These are phyloP conservation scores for Clarireedia hainanense DNA, from an alignment of 2,329 filamentous ascomycete genomes.

Conservation along the genomic window DNA sequence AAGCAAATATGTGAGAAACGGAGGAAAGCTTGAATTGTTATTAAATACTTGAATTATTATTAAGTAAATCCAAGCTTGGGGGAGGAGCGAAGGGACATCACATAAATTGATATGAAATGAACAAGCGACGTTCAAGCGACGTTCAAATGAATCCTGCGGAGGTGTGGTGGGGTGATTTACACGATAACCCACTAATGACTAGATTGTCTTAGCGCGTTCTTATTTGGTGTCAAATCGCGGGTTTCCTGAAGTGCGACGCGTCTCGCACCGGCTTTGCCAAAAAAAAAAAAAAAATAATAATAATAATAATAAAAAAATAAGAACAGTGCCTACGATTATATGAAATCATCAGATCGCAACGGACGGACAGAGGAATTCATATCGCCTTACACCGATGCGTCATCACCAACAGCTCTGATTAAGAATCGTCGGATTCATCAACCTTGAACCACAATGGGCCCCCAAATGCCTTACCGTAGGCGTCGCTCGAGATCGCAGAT, in stretches of 20 bases:
- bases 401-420: too few species aligned
- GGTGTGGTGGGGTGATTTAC: background rate
- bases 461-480: slow-evolving; percentile 5
- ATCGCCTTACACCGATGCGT: too few species aligned
- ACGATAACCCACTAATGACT: background rate
- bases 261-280: background rate
- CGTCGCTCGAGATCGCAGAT: slow-evolving; percentile 18
- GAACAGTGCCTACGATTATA: background rate
- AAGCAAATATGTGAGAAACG: too few species aligned
- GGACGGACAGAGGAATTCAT: too few species aligned
- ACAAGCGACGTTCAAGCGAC: too few species aligned
- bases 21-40: too few species aligned
- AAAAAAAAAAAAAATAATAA: background rate
- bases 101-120: too few species aligned
- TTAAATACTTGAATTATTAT: too few species aligned
- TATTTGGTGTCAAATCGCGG: background rate
- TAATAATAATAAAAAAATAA: too few species aligned
- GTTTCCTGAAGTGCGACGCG: background rate
- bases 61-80: too few species aligned
- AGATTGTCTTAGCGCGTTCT: background rate
- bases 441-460: slow-evolving; percentile 7
- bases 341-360: background rate
- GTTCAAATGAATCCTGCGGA: too few species aligned
- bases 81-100: too few species aligned
- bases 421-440: background rate